Conservation (phyloP, 257 asterid species). For the Rubia yunnanensis region DNA sequence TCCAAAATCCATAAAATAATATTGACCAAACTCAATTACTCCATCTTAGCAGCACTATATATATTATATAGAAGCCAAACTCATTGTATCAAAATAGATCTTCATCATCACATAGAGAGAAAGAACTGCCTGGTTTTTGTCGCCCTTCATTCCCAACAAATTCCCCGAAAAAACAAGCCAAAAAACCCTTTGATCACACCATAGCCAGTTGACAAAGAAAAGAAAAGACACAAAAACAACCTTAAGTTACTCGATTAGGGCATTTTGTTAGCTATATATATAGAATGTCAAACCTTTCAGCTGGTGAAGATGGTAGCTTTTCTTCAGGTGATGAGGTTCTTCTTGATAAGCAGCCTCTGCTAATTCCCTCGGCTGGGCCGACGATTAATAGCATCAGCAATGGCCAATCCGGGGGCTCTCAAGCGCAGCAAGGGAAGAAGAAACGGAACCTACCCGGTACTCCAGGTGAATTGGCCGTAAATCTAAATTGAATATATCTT, state of each 20-base stretch:
- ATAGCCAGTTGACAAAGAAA: neutral
- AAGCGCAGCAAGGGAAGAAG: conserved; percentile 28
- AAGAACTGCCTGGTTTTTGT: conserved; percentile 20
- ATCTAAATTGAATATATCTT: too few relatives aligned
- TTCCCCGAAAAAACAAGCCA: conserved; percentile 15
- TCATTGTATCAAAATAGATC: neutral
- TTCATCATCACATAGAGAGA: neutral
- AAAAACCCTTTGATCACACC: neutral
- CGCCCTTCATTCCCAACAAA: conserved; percentile 24
- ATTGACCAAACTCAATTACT: neutral
- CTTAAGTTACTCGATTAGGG: too few relatives aligned
- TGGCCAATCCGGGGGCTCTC: conserved; percentile 24
- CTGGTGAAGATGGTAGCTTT: conserved; percentile 44
- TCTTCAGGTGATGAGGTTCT: conserved; percentile 36
- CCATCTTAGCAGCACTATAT: conserved; percentile 13
- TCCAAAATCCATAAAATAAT: neutral
- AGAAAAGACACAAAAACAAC: neutral
- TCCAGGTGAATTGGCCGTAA: too few relatives aligned
- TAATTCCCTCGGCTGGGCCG: conserved; percentile 1
- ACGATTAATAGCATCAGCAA: conserved; percentile 12
- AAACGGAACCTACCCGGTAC: conserved; percentile 39
- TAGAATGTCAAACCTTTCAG: conserved; percentile 34
- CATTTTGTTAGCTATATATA: neutral
- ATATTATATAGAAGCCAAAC: conserved; percentile 21
- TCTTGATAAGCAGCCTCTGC: conserved; percentile 14